phyloP scores from a whole-genome alignment of 768 basidiomycete genomes.

The Tylopilus sp. region DNA sequence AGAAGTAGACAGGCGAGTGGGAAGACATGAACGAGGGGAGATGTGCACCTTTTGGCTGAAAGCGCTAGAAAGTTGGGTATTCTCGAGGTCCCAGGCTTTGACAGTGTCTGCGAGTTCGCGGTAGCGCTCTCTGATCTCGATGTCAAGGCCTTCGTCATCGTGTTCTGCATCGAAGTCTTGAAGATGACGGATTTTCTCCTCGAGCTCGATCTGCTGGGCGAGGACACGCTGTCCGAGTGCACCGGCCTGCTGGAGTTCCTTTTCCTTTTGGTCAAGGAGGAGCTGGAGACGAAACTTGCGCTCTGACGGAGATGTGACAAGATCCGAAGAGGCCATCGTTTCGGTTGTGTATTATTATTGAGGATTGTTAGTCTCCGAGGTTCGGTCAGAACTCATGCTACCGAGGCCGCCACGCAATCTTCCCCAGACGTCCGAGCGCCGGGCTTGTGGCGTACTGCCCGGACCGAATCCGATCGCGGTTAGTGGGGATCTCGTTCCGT shows the following conservation, averaged over 20 bases:
- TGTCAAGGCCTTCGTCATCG: constrained; percentile 58
- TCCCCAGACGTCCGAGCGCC: too few species aligned
- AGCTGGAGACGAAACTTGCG: constrained; percentile 59
- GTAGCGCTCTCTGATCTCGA: constrained; percentile 68
- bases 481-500: background rate
- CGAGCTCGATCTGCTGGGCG: constrained; percentile 89
- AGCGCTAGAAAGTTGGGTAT: constrained; percentile 66
- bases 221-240: constrained; percentile 92
- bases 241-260: constrained; percentile 88
- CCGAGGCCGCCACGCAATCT: too few species aligned
- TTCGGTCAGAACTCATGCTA: too few species aligned
- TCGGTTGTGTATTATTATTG: too few species aligned
- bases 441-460: background rate
- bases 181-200: constrained; percentile 80
- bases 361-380: too few species aligned
- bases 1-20: constrained; percentile 30
- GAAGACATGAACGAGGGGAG: too few species aligned
- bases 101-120: constrained; percentile 75
- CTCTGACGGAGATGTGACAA: too few species aligned
- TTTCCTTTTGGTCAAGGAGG: constrained; percentile 87
- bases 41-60: constrained; percentile 72
- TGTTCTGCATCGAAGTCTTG: constrained; percentile 68
- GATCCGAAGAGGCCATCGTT: too few species aligned
- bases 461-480: background rate
- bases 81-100: constrained; percentile 75